A percentile compares a stretch with the other conserved stretches of the same genome.
Conservation (phyloP, 1,284 basidiomycete genomes). For the Trichosporon ovoides region DNA sequence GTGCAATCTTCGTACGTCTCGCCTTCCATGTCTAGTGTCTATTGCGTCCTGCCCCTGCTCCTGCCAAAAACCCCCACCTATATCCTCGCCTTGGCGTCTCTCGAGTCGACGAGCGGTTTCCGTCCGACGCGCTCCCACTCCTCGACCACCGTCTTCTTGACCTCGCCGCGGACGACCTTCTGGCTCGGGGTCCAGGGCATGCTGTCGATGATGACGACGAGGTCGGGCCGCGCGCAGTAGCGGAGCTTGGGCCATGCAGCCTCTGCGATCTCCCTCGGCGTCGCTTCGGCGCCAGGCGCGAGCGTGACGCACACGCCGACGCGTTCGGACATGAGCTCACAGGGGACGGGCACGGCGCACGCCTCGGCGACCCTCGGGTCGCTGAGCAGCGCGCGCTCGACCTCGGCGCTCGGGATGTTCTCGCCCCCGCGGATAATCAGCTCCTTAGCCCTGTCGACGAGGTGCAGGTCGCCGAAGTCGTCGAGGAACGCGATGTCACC, state of each 20-base stretch:
- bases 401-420: conserved; percentile 35
- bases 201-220: conserved; percentile 12
- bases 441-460: conserved; percentile 30
- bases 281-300: conserved; percentile 11
- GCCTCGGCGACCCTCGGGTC: conserved; percentile 31
- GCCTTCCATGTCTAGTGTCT: not conserved
- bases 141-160: conserved; percentile 16
- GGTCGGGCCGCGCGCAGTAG: conserved; percentile 8
- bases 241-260: conserved; percentile 10
- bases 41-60: not conserved
- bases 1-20: no score
- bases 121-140: conserved; percentile 8
- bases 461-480: conserved; percentile 35
- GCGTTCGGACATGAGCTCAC: conserved; percentile 32
- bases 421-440: conserved; percentile 45
- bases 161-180: conserved; percentile 35
- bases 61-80: not conserved
- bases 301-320: conserved; percentile 36
- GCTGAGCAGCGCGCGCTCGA: conserved; percentile 38
- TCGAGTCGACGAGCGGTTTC: conserved; percentile 14
- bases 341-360: conserved; percentile 34
- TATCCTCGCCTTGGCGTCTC: not conserved
- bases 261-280: conserved; percentile 2
- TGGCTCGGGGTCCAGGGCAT: conserved; percentile 30
- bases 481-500: conserved; percentile 37